Base-by-base conservation (phyloP, 2,329 filamentous ascomycete species). In the Trichocomaceae sp. region DNA sequence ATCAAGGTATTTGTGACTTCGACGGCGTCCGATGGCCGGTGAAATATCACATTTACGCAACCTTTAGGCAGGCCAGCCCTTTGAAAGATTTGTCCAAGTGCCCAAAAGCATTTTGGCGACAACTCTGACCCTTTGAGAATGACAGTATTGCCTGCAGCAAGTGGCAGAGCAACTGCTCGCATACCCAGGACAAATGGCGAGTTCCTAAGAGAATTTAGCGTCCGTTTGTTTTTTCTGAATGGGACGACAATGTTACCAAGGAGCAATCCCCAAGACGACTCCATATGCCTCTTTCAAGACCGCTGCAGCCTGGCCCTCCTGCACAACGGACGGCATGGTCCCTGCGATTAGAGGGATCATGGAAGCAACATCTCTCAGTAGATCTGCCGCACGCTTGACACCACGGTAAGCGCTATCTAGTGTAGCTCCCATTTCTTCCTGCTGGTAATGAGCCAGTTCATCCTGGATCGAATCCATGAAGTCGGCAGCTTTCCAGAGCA, bases 61-160 rank as follows among this genome's bases (percentile, higher is more conserved):
- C 87, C 88, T 2, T 75, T 73, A 0, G 88, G 88, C 3, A 92
- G 75, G 0, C 88, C 88, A 1, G 87, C 88, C 59, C 87, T 81
- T 58, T 79, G 79, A 61, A 89, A 77, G 17, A 83, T 73, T 20
- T 31, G 29, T 13, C 23, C 45, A 26, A 54, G 39, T 10, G 26
- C 33, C 51, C 51, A 54, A 9, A 41, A 54, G 23, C 44, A 47
- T 19, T 22, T 22, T 5, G 51, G 51, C 12, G 44, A 41, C 9
- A 31, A 9, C 29, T 54, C 51, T 8, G 31, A 31, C 10, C 51
- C 51, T n/a, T 54, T 54, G 13, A 54, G 29, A 10, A 54, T 31
- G 17, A 23, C 23, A 6, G 51, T 54, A 12, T 48, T 54, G 2
- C 51, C 51, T 15, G 45, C 35, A 9, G 44, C 51, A 17, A 54